Percentiles rank a stretch among this genome's conserved stretches.
Conservation (phyloP, 495 filamentous ascomycete genomes). For the Penicillium arizonense region DNA sequence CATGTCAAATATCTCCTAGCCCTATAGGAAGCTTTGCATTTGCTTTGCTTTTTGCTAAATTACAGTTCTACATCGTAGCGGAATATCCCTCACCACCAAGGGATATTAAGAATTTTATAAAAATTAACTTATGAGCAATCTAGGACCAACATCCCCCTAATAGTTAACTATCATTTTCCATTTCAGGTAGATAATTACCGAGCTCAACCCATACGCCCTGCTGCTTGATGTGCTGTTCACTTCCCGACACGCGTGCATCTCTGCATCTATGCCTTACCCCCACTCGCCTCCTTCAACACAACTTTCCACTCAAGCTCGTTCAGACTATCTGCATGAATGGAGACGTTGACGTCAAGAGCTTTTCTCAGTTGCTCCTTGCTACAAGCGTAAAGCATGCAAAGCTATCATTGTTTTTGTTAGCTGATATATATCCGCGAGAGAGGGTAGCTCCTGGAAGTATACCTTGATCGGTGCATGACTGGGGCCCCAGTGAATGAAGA, state of each 20-base stretch:
- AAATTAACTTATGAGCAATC: no score
- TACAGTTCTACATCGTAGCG: no score
- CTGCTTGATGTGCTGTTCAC: conserved; percentile 11
- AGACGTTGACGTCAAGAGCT: background rate
- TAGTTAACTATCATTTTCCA: no score
- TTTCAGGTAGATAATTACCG: no score
- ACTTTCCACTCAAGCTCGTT: background rate
- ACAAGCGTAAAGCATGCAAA: background rate
- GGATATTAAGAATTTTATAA: no score
- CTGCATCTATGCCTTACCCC: background rate
- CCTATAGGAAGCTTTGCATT: no score
- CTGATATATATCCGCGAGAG: no score
- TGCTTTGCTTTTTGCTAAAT: no score
- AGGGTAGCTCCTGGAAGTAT: background rate
- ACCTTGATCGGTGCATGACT: background rate
- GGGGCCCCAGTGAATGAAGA: conserved; percentile 71
- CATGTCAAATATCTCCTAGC: no score
- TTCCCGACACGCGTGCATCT: background rate
- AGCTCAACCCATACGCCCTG: no score
- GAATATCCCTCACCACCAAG: no score
- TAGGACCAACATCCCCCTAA: no score
- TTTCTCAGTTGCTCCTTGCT: background rate
- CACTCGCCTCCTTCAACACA: background rate
- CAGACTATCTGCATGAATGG: background rate
- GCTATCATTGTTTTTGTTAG: background rate